Conservation (phyloP, 257 asterid genomes). For the Gynochthodes officinalis region DNA sequence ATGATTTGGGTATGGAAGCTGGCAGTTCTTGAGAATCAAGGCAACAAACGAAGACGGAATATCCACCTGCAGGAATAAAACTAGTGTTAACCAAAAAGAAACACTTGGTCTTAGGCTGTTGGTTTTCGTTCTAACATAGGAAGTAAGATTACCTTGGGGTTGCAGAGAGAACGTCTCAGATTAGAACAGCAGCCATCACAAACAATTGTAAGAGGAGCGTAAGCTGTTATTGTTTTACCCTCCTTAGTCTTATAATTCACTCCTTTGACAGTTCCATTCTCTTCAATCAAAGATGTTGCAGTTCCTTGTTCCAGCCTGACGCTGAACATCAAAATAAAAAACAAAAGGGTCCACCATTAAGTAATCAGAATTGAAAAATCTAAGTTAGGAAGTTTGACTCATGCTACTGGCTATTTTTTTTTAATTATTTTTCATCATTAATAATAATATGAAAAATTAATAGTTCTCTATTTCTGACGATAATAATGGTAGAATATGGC, state of each 20-base stretch:
- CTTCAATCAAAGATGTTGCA: slow-evolving; percentile 26
- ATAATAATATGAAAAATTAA: no score
- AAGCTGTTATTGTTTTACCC: slow-evolving; percentile 14
- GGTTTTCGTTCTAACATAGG: no score
- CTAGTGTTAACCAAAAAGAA: background rate
- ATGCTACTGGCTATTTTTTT: no score
- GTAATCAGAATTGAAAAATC: background rate
- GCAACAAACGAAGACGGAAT: slow-evolving; percentile 28
- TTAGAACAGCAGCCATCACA: slow-evolving; percentile 32
- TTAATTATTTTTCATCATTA: no score
- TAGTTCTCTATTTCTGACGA: no score
- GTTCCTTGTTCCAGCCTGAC: slow-evolving; percentile 31
- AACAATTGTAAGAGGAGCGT: slow-evolving; percentile 26
- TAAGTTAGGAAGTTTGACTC: background rate
- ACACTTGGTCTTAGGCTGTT: background rate
- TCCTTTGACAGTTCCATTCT: slow-evolving; percentile 31
- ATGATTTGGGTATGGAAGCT: slow-evolving; percentile 27
- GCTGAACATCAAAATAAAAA: slow-evolving; percentile 6
- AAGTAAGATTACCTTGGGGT: slow-evolving; percentile 15
- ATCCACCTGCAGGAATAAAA: slow-evolving; percentile 20
- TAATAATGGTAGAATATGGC: background rate
- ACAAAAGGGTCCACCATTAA: background rate
- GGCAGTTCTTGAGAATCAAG: slow-evolving; percentile 23
- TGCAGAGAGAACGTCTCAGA: slow-evolving; percentile 24
- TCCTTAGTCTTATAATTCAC: slow-evolving; percentile 25